phyloP scores from a whole-genome alignment of 306 rosid species.

The Mimosa pudica region DNA sequence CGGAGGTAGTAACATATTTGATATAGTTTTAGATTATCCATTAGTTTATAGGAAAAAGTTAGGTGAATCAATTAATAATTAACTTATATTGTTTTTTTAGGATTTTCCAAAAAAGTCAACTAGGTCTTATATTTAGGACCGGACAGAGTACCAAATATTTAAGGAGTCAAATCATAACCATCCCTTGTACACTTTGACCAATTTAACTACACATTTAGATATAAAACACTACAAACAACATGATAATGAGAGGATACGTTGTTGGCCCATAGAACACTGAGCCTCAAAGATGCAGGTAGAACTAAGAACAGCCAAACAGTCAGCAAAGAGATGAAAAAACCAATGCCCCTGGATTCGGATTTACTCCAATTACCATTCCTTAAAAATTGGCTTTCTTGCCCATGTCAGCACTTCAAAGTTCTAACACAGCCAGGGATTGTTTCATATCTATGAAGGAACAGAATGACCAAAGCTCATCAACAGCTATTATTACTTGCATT shows the following conservation, averaged over 20 bases:
- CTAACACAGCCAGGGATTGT: not conserved
- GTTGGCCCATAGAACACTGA: not conserved
- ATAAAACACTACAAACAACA: slow-evolving; percentile 25
- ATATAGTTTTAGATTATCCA: no score
- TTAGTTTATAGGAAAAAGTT: no score
- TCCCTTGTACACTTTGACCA: slow-evolving; percentile 7
- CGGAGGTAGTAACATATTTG: no score
- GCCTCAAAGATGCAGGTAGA: not conserved
- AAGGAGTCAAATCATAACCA: not conserved
- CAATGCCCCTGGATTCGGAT: not conserved
- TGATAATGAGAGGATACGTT: slow-evolving; percentile 2
- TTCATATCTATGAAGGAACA: not conserved
- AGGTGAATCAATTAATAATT: no score
- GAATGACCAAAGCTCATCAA: slow-evolving; percentile 24
- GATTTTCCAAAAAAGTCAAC: no score
- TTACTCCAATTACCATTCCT: slow-evolving; percentile 15
- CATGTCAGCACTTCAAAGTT: slow-evolving; percentile 2
- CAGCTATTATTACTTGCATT: slow-evolving; percentile 26
- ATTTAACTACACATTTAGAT: not conserved
- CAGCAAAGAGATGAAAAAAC: not conserved
- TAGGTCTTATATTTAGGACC: no score
- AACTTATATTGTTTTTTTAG: no score
- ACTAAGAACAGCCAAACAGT: not conserved
- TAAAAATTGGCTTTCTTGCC: slow-evolving; percentile 3
- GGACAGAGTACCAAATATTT: not conserved